Conservation (phyloP, 306 rosid species). For the Albizia julibrissin region DNA sequence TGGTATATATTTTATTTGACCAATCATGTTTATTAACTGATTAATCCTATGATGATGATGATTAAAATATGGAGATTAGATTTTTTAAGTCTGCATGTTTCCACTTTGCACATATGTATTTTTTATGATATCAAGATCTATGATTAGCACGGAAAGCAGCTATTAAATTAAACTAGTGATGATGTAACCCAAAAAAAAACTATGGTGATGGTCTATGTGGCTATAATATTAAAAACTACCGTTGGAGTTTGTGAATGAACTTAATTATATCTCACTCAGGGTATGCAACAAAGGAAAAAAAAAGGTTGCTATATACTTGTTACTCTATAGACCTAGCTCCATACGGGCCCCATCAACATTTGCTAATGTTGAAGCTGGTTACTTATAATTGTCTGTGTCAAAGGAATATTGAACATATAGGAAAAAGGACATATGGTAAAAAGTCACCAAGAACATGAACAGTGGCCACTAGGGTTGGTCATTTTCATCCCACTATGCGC, state of each 20-base stretch:
- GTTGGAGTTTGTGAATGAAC: neutral
- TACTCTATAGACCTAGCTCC: no score
- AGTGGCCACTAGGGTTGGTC: conserved; percentile 13
- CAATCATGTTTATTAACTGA: neutral
- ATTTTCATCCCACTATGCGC: neutral
- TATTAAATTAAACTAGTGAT: neutral
- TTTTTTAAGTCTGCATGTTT: neutral
- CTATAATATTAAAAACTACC: neutral
- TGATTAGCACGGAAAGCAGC: neutral
- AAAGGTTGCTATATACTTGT: neutral
- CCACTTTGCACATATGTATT: neutral
- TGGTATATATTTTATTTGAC: neutral
- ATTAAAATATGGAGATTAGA: neutral
- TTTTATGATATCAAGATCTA: neutral
- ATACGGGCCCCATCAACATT: neutral
- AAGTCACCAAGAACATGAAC: neutral
- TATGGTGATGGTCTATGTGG: neutral
- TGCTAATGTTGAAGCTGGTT: neutral
- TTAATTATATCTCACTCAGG: neutral
- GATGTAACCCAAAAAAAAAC: no score
- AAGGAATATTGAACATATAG: neutral
- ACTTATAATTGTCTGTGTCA: neutral
- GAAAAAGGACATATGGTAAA: neutral
- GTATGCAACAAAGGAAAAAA: neutral
- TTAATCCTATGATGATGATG: neutral